Conservation (phyloP, 2,329 filamentous ascomycete species). For the Penicillium sp. region DNA sequence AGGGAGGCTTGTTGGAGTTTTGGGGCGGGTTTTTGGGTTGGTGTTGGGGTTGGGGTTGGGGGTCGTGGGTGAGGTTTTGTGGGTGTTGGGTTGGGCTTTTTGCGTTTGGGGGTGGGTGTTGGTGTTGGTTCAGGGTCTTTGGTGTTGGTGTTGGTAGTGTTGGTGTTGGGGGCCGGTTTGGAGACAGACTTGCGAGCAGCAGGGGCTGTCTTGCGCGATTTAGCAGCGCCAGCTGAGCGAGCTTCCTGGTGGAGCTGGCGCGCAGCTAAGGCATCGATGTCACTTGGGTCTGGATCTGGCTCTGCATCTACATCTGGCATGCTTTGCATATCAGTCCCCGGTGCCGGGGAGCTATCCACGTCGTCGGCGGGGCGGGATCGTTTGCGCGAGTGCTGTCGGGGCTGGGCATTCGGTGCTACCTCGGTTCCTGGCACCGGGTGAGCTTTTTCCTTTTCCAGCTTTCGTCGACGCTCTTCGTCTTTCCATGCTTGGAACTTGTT, state of each 20-base stretch:
- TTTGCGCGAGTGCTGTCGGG: slow-evolving; percentile 12
- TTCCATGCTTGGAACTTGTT: slow-evolving; percentile 88
- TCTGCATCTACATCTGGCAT: slow-evolving; percentile 1
- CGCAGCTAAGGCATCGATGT: slow-evolving; percentile 68
- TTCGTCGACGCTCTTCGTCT: slow-evolving; percentile 81
- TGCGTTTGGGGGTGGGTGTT: slow-evolving; percentile 29
- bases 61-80: slow-evolving; percentile 10
- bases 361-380: slow-evolving; percentile 40
- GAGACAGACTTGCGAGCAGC: slow-evolving; percentile 16
- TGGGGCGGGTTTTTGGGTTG: background rate
- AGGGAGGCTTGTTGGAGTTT: slow-evolving; percentile 14
- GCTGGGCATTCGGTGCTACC: background rate
- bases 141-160: slow-evolving; percentile 2
- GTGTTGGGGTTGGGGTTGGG: background rate
- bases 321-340: slow-evolving; percentile 38
- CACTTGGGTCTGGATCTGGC: slow-evolving; percentile 58
- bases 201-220: slow-evolving; percentile 29
- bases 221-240: slow-evolving; percentile 51
- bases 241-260: slow-evolving; percentile 75
- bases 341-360: slow-evolving; percentile 42
- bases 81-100: slow-evolving; percentile 11
- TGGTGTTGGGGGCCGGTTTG: background rate
- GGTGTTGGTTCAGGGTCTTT: background rate
- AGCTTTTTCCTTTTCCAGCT: slow-evolving; percentile 68
- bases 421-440: slow-evolving; percentile 10